Evolutionary conservation across 192 early-diverging fungal species (phyloP).

Genomic region (Phycomyces nitens): DNA sequence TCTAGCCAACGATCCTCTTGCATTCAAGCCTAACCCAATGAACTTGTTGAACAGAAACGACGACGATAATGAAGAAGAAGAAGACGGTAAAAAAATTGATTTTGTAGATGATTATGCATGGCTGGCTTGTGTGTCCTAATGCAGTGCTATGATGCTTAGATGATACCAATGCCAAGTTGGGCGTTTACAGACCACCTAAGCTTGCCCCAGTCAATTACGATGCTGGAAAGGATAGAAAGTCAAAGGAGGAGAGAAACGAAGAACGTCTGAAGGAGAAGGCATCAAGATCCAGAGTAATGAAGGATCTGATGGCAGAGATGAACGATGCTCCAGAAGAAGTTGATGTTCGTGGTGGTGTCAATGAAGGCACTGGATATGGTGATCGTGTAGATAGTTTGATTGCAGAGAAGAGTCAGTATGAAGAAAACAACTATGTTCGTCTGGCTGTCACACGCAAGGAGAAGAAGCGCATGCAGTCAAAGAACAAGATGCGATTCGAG

Average conservation of each 20-base stretch:
- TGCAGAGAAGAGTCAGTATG: slow-evolving; percentile 67
- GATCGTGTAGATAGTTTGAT: slow-evolving; percentile 54
- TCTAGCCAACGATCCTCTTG: slow-evolving; percentile 67
- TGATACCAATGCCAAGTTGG: slow-evolving; percentile 41
- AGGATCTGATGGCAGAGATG: slow-evolving; percentile 78
- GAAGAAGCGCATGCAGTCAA: slow-evolving; percentile 57
- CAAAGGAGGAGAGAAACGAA: slow-evolving; percentile 61
- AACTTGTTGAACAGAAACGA: slow-evolving; percentile 49
- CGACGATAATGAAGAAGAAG: slow-evolving; percentile 37
- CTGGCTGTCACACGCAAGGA: slow-evolving; percentile 72
- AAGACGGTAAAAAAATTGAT: slow-evolving; percentile 8
- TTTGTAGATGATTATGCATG: neutral
- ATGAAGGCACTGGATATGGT: slow-evolving; percentile 60
- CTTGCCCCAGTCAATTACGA: slow-evolving; percentile 84
- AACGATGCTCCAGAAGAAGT: slow-evolving; percentile 83
- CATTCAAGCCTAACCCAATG: slow-evolving; percentile 87
- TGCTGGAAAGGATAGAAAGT: slow-evolving; percentile 50
- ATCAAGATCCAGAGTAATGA: slow-evolving; percentile 77
- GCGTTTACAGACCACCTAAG: slow-evolving; percentile 85
- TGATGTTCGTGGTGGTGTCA: slow-evolving; percentile 67
- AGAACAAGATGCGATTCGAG: slow-evolving; percentile 59
- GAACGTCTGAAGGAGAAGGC: slow-evolving; percentile 63
- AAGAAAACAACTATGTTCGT: slow-evolving; percentile 88
- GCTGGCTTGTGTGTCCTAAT: too few relatives aligned
- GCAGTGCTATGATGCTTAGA: slow-evolving; percentile 11